Conservation (phyloP, 352 stramenopile genomes). For the Pythium scleroteichum region DNA sequence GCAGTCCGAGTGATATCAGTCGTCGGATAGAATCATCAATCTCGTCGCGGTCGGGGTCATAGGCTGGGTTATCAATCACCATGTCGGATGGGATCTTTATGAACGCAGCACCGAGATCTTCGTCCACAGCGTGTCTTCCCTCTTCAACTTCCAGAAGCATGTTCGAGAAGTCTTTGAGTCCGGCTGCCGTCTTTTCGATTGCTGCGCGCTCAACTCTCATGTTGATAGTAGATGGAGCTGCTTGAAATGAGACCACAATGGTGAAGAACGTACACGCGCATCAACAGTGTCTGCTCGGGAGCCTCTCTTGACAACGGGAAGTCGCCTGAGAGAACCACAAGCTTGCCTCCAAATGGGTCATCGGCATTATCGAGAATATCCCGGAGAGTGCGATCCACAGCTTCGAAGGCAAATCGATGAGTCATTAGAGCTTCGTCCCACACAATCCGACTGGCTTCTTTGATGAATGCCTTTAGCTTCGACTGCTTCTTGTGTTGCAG, state of each 20-base stretch:
- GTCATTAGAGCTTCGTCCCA: constrained; percentile 17
- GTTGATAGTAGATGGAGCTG: neutral
- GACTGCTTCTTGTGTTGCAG: constrained; percentile 8
- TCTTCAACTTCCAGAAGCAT: no score
- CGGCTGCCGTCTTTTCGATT: no score
- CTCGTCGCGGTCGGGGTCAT: neutral
- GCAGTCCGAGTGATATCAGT: constrained; percentile 1
- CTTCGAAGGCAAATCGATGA: constrained; percentile 8
- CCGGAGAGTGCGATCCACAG: constrained; percentile 8
- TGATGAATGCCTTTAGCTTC: neutral
- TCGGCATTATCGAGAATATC: neutral
- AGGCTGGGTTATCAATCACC: constrained; percentile 11
- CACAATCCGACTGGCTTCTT: neutral
- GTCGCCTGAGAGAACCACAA: constrained; percentile 8
- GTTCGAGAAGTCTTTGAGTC: no score
- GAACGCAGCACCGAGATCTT: constrained; percentile 18
- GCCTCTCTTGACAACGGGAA: constrained; percentile 8
- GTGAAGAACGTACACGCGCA: neutral
- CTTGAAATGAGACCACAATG: neutral
- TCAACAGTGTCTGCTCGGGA: neutral
- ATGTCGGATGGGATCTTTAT: constrained; percentile 17
- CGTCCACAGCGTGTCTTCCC: no score
- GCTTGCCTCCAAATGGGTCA: constrained; percentile 8
- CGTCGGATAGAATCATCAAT: neutral
- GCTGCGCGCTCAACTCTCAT: no score